phyloP scores from a whole-genome alignment of 2,329 filamentous ascomycete species.

The Nakataea oryzae region DNA sequence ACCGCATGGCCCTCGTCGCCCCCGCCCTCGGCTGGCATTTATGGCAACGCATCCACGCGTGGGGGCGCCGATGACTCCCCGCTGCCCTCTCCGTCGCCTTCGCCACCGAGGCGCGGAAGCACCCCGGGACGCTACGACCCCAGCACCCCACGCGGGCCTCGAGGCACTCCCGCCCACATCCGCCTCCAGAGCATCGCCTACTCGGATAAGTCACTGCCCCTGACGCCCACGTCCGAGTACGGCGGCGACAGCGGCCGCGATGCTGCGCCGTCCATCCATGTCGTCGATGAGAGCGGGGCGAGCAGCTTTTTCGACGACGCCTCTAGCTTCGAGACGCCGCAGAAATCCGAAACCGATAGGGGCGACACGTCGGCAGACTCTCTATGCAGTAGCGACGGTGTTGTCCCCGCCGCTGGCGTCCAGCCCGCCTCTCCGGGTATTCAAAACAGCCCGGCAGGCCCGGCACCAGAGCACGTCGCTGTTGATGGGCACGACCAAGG shows the following conservation, averaged over 20 bases:
- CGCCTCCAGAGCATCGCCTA: slow-evolving; percentile 7
- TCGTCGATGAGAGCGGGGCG: slow-evolving; percentile 7
- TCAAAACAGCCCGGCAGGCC: background rate
- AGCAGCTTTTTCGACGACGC: slow-evolving; percentile 5
- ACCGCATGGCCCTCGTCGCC: slow-evolving; percentile 17
- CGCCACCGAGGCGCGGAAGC: slow-evolving; percentile 1
- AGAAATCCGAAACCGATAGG: background rate
- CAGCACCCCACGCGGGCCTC: background rate
- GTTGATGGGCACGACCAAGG: background rate
- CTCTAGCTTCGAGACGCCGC: background rate
- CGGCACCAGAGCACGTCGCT: background rate
- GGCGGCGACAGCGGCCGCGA: slow-evolving; percentile 8
- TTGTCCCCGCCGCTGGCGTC: background rate
- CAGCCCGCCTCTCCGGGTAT: background rate
- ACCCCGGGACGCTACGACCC: background rate
- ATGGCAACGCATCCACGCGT: slow-evolving; percentile 4
- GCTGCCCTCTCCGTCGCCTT: slow-evolving; percentile 1
- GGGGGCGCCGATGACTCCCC: slow-evolving; percentile 6
- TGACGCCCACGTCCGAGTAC: slow-evolving; percentile 19
- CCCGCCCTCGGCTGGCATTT: slow-evolving; percentile 8
- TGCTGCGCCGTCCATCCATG: slow-evolving; percentile 11
- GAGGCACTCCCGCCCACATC: background rate
- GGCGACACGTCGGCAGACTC: background rate
- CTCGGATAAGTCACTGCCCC: slow-evolving; percentile 20
- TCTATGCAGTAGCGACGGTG: background rate